Evolutionary conservation across 1,139 yeast species (phyloP), one percentile per base, ranked within the genome.

Genomic region (Meyerozyma smithsonii): DNA sequence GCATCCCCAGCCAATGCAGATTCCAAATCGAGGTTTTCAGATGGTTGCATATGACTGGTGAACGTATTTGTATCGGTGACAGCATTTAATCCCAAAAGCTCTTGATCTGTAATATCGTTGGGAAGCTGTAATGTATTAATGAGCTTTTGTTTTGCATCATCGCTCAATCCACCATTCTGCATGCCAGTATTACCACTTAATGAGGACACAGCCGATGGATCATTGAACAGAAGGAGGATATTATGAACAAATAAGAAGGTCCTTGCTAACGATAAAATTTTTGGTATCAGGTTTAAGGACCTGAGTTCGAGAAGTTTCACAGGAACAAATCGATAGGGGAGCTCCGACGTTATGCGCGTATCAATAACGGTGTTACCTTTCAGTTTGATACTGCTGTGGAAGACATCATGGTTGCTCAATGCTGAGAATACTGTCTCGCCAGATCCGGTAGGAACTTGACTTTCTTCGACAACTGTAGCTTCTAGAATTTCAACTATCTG

Each of bases 81-180:
- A 1, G 68, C 62, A 48, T 55, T 64, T 32, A 70, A 54, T 5
- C 69, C 66, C 34, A 66, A 48, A 10, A 70, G 52, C 45, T 69
- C 73, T 43, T 67, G 73, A 41, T 69, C 72, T 0, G 70, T 61
- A 5, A 64, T 66, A 41, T 66, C 68, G 32, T 58, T 55, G 1
- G 71, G 54, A 18, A 70, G 50, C 42, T 64, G 65, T 26, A 70
- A 55, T 1, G 73, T 56, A 32, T 66, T 65, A 34, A 62, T 64
- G 25, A 70, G 53, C 42, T 58, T 66, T 35, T 55, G 53, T 39
- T 57, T 62, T 5, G 52, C 49, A 36, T 62, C 64, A 17, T 46
- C 52, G 3, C 50, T 46, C 28, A 51, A 28, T 3, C 41, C 32
- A 24, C 36, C 39, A 11, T 15, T 36, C 5, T 23, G 15, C 20